Base-by-base conservation (phyloP, 305 asterid species). In the Solanum chacoense region DNA sequence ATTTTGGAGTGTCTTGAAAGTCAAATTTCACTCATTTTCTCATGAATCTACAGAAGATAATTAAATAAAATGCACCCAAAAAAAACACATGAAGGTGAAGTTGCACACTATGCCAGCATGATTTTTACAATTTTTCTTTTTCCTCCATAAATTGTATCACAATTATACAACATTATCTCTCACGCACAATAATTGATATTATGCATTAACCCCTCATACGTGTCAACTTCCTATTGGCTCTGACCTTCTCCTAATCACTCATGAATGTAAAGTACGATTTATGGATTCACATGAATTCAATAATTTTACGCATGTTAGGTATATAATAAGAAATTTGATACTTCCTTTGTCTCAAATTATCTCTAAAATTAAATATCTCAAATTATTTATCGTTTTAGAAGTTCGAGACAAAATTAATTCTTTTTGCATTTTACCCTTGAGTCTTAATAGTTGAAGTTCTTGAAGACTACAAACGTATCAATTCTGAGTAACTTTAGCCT, bases 71-170 rank as follows among this genome's bases (percentile, higher is more conserved):
- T 22, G 24, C 71, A 63, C 71, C 26, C 13, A 22, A 7, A 59
- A 22, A 77, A 77, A 16, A 77, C 11, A 36, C 74, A 67, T 42
- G 87, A 91, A 83, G 78, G 90, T 45, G 87, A 91, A 73, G 89
- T 22, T 69, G 87, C 91, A 89, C 92, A 79, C 84, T 89, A 85
- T 7, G 81, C 90, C 87, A 91, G 88, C 92, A 91, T 35, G 22
- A 85, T 65, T 29, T 50, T 36, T 83, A 37, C 31, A 77, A 31
- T 50, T 73, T 79, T 35, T 59, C 36, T 31, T 84, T 78, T 77
- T 71, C 87, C 71, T 79, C 88, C 90, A 88, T 28, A 22, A 74
- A 73, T 85, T 91, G 91, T 91, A 78, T 89, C 86, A 12, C 89
- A 72, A 22, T 55, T 67, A 38, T 85, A 88, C 87, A 85, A 91